These are phyloP conservation scores for Salvia sclarea DNA, from an alignment of 305 asterid species.

Conservation along the genomic window DNA sequence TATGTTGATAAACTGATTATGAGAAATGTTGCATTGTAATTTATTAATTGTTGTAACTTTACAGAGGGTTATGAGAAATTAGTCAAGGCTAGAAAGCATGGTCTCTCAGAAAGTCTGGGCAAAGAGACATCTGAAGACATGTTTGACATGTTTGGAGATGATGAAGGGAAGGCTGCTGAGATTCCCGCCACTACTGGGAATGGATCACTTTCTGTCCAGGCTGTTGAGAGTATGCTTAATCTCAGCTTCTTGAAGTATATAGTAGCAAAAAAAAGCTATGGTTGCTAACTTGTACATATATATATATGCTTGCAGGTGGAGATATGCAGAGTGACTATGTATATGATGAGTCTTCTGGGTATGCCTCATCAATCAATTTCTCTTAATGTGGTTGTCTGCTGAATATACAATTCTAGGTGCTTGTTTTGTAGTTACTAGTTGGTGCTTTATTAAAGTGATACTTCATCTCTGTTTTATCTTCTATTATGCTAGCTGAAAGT, in stretches of 20 bases:
- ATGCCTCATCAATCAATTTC: conserved; percentile 30
- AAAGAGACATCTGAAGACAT: conserved; percentile 50
- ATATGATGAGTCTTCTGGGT: conserved; percentile 90
- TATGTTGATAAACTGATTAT: background rate
- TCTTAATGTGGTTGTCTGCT: background rate
- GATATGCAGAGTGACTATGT: conserved; percentile 63
- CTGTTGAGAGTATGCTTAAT: conserved; percentile 48
- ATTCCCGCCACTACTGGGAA: conserved; percentile 50
- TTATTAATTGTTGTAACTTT: conserved; percentile 25
- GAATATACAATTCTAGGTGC: background rate
- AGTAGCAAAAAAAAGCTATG: conserved; percentile 23
- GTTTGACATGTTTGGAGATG: conserved; percentile 89
- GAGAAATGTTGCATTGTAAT: conserved; percentile 1
- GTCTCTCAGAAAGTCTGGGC: conserved; percentile 35
- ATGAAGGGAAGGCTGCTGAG: conserved; percentile 50
- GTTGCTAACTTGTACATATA: conserved; percentile 34
- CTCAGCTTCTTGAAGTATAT: conserved; percentile 27
- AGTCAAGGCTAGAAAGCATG: conserved; percentile 55
- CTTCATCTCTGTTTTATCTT: background rate
- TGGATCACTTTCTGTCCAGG: conserved; percentile 42
- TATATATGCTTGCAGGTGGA: conserved; percentile 58
- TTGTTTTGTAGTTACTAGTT: conserved; percentile 12
- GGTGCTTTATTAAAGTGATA: background rate
- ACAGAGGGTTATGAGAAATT: conserved; percentile 91
- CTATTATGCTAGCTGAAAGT: background rate